Conservation (phyloP, 2,329 filamentous ascomycete genomes). For the Colletotrichum liaoningense region DNA sequence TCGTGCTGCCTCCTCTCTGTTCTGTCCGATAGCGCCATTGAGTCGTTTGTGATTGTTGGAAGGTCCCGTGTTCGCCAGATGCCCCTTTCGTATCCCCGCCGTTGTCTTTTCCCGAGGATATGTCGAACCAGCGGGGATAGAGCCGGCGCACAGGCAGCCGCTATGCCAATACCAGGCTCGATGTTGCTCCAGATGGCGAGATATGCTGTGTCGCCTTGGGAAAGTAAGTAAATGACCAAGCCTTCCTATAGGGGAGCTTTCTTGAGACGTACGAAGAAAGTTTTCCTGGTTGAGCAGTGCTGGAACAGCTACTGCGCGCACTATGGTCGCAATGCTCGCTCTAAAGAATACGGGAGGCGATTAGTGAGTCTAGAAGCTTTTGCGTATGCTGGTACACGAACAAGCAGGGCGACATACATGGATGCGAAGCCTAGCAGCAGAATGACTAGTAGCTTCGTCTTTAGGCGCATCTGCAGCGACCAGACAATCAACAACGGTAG, state of each 20-base stretch:
- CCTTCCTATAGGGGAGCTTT: background rate
- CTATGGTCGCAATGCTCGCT: constrained; percentile 50
- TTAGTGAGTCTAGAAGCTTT: background rate
- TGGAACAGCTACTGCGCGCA: constrained; percentile 54
- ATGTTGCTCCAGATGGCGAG: constrained; percentile 59
- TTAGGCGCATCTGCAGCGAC: constrained; percentile 52
- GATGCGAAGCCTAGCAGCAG: constrained; percentile 45
- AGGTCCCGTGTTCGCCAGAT: background rate
- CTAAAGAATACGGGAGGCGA: background rate
- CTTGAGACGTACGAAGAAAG: constrained; percentile 48
- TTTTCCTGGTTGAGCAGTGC: constrained; percentile 48
- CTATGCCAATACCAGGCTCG: constrained; percentile 55
- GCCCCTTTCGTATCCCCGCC: background rate
- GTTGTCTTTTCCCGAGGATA: background rate
- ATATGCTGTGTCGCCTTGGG: constrained; percentile 46
- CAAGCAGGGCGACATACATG: constrained; percentile 36
- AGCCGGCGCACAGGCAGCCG: constrained; percentile 50
- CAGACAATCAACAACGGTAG: constrained; percentile 53
- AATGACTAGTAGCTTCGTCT: constrained; percentile 49
- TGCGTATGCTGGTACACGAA: background rate
- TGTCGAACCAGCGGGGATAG: constrained; percentile 45
- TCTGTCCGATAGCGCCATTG: background rate
- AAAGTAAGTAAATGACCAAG: background rate
- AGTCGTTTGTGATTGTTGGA: background rate
- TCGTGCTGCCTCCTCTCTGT: background rate